phyloP scores from a whole-genome alignment of 768 basidiomycete genomes.

The Psilocybe tampanensis region DNA sequence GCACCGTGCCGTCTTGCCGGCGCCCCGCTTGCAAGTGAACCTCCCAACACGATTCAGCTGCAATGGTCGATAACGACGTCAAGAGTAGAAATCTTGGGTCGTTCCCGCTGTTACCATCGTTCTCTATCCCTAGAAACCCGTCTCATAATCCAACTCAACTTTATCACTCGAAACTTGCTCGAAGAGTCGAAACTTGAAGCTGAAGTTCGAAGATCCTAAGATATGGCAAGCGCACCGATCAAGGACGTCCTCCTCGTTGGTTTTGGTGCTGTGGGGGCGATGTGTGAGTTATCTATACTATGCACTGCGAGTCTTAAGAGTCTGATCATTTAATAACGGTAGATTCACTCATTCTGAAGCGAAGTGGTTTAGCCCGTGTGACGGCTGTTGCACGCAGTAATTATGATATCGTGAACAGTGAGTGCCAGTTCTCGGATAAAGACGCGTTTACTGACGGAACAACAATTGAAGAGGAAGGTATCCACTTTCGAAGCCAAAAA shows the following conservation, averaged over 20 bases:
- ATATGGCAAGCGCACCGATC: background rate
- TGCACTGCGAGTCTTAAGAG: no score
- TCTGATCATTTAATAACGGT: background rate
- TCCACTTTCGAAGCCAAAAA: conserved; percentile 58
- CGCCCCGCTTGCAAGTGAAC: no score
- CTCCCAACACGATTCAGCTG: no score
- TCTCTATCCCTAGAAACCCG: no score
- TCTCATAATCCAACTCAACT: no score
- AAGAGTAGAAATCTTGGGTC: no score
- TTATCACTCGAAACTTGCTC: no score
- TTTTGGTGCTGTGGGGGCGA: conserved; percentile 65
- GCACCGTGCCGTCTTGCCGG: no score
- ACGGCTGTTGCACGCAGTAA: conserved; percentile 80
- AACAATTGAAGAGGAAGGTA: conserved; percentile 45
- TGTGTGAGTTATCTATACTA: conserved; percentile 45
- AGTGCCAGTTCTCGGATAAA: conserved; percentile 5
- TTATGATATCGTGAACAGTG: conserved; percentile 57
- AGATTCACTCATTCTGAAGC: conserved; percentile 61
- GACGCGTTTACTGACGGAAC: background rate
- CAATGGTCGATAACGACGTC: no score
- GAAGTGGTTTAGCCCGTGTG: conserved; percentile 60
- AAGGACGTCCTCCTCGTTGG: conserved; percentile 65
- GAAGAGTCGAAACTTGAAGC: background rate
- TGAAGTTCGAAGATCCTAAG: background rate
- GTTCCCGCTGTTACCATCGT: no score